Evolutionary conservation across 2,329 filamentous ascomycete genomes (phyloP).

Genomic region (Bisporella sp.): DNA sequence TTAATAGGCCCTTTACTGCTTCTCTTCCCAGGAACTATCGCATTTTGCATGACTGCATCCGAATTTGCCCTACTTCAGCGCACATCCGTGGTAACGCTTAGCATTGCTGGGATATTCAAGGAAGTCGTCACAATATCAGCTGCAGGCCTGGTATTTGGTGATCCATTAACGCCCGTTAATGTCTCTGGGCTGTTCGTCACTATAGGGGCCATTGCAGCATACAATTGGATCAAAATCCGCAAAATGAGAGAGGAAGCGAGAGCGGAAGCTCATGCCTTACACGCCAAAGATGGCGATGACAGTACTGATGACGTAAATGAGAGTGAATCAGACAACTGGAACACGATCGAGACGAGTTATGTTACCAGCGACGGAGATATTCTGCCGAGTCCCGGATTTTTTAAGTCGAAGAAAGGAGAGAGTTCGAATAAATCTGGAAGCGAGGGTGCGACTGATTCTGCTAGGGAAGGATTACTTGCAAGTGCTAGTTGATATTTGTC

Average conservation of each 20-base stretch:
- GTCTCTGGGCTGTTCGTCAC: constrained; percentile 82
- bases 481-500: no score
- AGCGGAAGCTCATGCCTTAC: constrained; percentile 36
- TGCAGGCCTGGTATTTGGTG: constrained; percentile 81
- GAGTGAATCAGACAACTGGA: constrained; percentile 20
- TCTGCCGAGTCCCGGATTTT: constrained; percentile 12
- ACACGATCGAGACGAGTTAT: constrained; percentile 16
- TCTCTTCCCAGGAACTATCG: constrained; percentile 82
- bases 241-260: constrained; percentile 79
- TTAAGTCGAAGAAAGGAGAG: constrained; percentile 3
- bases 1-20: constrained; percentile 64
- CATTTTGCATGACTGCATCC: constrained; percentile 93
- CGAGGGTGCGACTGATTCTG: no score
- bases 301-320: constrained; percentile 16
- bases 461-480: no score
- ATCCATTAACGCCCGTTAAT: constrained; percentile 82
- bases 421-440: no score
- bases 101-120: constrained; percentile 97
- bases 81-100: constrained; percentile 91
- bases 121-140: constrained; percentile 94
- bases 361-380: constrained; percentile 25
- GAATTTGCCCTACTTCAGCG: constrained; percentile 94
- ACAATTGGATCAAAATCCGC: constrained; percentile 91
- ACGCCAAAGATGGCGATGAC: constrained; percentile 10
- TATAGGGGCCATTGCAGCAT: constrained; percentile 75